Evolutionary conservation across 495 filamentous ascomycete species (phyloP).

Genomic region (Daldinia loculata): DNA sequence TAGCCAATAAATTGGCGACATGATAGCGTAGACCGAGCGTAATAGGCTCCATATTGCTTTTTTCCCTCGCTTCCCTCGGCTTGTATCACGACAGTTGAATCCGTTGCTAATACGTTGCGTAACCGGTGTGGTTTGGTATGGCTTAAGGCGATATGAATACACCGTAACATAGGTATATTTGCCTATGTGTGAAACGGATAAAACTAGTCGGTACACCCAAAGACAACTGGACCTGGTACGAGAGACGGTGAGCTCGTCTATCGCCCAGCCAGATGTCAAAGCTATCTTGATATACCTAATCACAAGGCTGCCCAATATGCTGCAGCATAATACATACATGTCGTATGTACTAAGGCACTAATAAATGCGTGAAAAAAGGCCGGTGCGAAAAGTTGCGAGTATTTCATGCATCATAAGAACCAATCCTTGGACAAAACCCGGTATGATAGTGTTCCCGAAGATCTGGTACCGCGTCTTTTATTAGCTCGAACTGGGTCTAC

Average conservation of each 20-base stretch:
- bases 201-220: neutral
- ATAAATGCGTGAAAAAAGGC: neutral
- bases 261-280: neutral
- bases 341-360: neutral
- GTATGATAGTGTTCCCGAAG: slow-evolving; percentile 41
- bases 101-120: slow-evolving; percentile 1
- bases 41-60: slow-evolving; percentile 18
- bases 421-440: slow-evolving; percentile 32
- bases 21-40: slow-evolving; percentile 19
- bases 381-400: slow-evolving; percentile 26
- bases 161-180: neutral
- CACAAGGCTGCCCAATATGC: neutral
- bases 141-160: neutral
- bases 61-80: slow-evolving; percentile 16
- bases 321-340: neutral
- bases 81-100: slow-evolving; percentile 18
- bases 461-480: slow-evolving; percentile 47
- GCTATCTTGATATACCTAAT: neutral
- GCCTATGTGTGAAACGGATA: neutral
- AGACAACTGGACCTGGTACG: neutral
- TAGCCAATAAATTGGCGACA: slow-evolving; percentile 30
- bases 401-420: slow-evolving; percentile 30
- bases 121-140: neutral
- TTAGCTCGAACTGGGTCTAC: slow-evolving; percentile 40
- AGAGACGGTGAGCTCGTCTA: neutral